Conservation (phyloP, 805 yeast species). For the Candida cerambycidarum region DNA sequence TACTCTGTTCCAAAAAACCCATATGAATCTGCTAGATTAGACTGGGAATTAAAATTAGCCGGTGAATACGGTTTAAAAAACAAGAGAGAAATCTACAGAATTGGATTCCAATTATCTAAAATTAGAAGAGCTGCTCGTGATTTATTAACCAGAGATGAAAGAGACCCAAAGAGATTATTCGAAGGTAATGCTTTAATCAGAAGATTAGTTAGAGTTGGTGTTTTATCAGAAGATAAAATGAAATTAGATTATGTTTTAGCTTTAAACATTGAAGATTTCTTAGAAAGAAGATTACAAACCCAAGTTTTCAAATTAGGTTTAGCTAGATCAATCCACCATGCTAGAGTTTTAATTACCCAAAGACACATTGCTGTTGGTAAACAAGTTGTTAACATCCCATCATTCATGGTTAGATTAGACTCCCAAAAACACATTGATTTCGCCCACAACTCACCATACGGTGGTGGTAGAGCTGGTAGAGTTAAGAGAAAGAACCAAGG, state of each 20-base stretch:
- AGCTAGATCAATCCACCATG: constrained; percentile 99
- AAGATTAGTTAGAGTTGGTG: constrained; percentile 99
- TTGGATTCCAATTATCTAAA: constrained; percentile 98
- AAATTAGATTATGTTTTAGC: constrained; percentile 99
- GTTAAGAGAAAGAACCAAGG: constrained; percentile 91
- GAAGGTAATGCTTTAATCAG: constrained; percentile 99
- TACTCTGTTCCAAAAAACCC: constrained; percentile 99
- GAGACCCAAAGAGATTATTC: constrained; percentile 99
- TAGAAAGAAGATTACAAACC: constrained; percentile 99
- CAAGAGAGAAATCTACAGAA: constrained; percentile 99
- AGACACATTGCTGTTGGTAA: constrained; percentile 99
- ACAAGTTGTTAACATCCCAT: constrained; percentile 98
- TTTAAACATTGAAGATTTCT: constrained; percentile 96
- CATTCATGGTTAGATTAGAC: constrained; percentile 99
- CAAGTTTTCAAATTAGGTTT: constrained; percentile 99
- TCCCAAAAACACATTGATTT: constrained; percentile 99
- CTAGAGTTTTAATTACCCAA: constrained; percentile 97
- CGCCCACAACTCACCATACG: constrained; percentile 98
- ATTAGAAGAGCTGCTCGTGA: constrained; percentile 99
- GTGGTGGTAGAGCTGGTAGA: constrained; percentile 99
- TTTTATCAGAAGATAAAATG: constrained; percentile 98
- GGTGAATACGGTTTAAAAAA: constrained; percentile 99
- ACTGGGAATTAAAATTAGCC: constrained; percentile 97
- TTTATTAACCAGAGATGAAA: constrained; percentile 98
- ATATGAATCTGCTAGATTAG: constrained; percentile 99